Base-by-base conservation (phyloP, 2,329 filamentous ascomycete genomes). In the Cyanodermella asteris region DNA sequence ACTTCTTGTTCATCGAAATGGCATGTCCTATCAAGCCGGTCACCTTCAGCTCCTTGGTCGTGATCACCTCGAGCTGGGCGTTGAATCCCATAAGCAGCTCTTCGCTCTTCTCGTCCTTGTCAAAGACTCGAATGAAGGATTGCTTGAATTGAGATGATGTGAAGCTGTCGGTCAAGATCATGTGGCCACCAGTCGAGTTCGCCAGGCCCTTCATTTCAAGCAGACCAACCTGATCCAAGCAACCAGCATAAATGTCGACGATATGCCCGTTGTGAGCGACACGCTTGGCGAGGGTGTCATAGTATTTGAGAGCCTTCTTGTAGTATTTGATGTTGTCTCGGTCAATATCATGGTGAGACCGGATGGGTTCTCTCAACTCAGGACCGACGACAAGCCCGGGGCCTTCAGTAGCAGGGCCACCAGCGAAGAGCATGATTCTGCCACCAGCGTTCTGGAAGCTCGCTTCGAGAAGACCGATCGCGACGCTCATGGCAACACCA, bases 121-220 rank as follows among this genome's bases (percentile, higher is more conserved):
- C 87, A 43, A 97, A 97, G 11, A 97, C 72, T 30, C 90, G 74
- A 25, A 91, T 74, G 42, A 97, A 97, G 0, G 87, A 94, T 47
- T 97, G 87, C 55, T 87, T 93, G 61, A 94, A 97, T 72, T 97
- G 93, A 30, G 84, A 94, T 0, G 87, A 90, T 4, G 84, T 94
- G 47, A 97, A 97, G 47, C 82, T 93, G 48, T 97, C 87, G 2
- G 87, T 94, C 35, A 97, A 55, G 34, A 97, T 90, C 73, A 97
- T 97, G 45, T 97, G 82, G 18, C 87, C 87, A 35, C 87, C 87
- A 11, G 87, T 97, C 16, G 74, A 91, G 49, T 94, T 97, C 36
- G 82, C 74, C 8, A 97, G 64, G 14, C 82, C 78, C 52, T 94
- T 94, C 87, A 97, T 97, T 51, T 97, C 87, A 23, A 97, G 59